Evolutionary conservation across 1,284 basidiomycete genomes (phyloP), one percentile per base, ranked within the genome.

Genomic region (Cryptococcus amylolentus): DNA sequence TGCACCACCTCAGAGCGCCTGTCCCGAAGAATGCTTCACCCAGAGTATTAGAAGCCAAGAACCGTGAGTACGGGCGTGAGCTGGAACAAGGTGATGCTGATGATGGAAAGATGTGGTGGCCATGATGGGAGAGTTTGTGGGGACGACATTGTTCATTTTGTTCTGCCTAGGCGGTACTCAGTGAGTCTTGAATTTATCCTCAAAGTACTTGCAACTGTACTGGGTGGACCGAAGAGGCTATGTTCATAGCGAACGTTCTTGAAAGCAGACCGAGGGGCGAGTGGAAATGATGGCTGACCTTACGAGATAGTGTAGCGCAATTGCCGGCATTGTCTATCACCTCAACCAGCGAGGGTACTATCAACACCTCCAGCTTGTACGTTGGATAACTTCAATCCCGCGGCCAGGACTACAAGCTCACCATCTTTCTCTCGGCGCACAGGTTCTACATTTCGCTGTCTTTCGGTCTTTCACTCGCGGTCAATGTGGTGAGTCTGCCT

Each of bases 111-210:
- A 78, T 55, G 54, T 73, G 28, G 71, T 79, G 49, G 79, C 79
- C 20, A 76, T 77, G 60, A 58, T 79, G 9, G 78, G 79, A 55
- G 80, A 81, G 62, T 80, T 76, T 49, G 75, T 79, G 35, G 80
- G 79, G 18, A 80, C 80, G 0, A 73, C 76, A 35, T 62, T 80
- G 39, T 79, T 79, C 66, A 67, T 79, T 53, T 71, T 77, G 56
- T 72, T 78, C 55, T 71, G 77, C 31, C 61, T 77, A 27, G 77
- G 73, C 13, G 77, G 73, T 4, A 77, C 76, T 49, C 76, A 71
- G 72, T 75, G 51, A 66, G 67, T 62, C 13, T 44, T 13, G 46
- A 14, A 40, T 23, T 3, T 3, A 2, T 23, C 23, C 23, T 23
- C 23, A 23, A 23, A 3, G 23, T 23, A 23, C 23, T 23, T 26